Base-by-base conservation (phyloP, 768 basidiomycete genomes). In the Suillus decipiens region DNA sequence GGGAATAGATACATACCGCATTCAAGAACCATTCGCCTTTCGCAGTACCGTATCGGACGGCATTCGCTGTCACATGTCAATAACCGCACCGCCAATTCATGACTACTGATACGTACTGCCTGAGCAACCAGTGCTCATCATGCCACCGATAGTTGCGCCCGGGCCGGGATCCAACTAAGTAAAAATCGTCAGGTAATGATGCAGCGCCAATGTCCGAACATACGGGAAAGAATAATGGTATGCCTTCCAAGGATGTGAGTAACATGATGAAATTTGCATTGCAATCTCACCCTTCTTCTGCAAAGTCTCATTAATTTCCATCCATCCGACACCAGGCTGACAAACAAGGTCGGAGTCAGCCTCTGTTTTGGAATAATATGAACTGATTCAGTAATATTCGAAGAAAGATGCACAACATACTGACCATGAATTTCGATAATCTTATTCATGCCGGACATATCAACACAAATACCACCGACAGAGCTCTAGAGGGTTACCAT, bases 1-100 rank as follows among this genome's bases (percentile, higher is more conserved):
- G 45, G 47, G 5, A 39, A 28, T 37, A 17, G 6, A 24, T 17
- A 1, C 84, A 57, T 70, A 92, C 92, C 28, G 84, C 84, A 67
- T 95, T 95, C 47, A 96, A 78, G 70, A 96, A 93, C 94, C 93
- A 95, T 76, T 95, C 93, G 0, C 81, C 91, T 71, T 89, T 93
- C 0, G 93, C 93, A 8, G 93, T 96, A 11, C 93, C 95, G 70
- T 95, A 96, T 28, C 92, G 79, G 1, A 92, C 92, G 1, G 91
- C 90, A 67, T 92, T 92, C 0, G 90, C 90, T 85, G 60, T 47
- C 22, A 22, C 9, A 28, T 15, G 2, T 56, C 10, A 39, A 22
- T 17, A 56, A 10, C 11, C 10, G 15, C 19, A 24, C 24, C 9
- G 2, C 55, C 37, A 24, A 39, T 39, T 28, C 11, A 56, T 39